These are phyloP conservation scores for Jaenimonas drosophilae DNA, from an alignment of 208 protist genomes.

Conservation along the genomic window DNA sequence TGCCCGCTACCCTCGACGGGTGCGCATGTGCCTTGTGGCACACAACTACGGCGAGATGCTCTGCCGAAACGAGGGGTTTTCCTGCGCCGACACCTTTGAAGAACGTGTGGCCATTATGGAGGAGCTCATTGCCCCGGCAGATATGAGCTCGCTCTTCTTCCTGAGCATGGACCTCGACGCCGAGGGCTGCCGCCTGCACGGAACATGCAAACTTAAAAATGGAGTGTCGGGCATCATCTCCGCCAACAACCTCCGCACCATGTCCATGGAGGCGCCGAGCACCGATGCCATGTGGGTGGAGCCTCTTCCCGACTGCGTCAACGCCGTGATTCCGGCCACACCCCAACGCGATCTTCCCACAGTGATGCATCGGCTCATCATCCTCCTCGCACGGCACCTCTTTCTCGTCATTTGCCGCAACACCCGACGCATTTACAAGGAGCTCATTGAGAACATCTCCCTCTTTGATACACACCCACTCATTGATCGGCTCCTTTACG, in stretches of 20 bases:
- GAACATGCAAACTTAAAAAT: slow-evolving; percentile 40
- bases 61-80: no score
- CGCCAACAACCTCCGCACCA: slow-evolving; percentile 28
- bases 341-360: slow-evolving; percentile 31
- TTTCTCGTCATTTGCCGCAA: slow-evolving; percentile 68
- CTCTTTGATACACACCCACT: slow-evolving; percentile 69
- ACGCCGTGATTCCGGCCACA: slow-evolving; percentile 35
- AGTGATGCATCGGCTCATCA: slow-evolving; percentile 75
- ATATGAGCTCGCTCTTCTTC: slow-evolving; percentile 12
- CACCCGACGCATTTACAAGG: slow-evolving; percentile 19
- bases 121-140: neutral
- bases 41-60: neutral
- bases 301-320: slow-evolving; percentile 63
- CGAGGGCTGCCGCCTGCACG: slow-evolving; percentile 63
- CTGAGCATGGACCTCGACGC: slow-evolving; percentile 49
- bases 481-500: slow-evolving; percentile 38
- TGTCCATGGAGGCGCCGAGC: slow-evolving; percentile 27
- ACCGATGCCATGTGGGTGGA: slow-evolving; percentile 57
- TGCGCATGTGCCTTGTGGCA: slow-evolving; percentile 30
- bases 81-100: no score
- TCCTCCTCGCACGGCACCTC: slow-evolving; percentile 74
- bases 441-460: slow-evolving; percentile 53
- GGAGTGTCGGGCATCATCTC: slow-evolving; percentile 45
- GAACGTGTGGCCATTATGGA: no score
- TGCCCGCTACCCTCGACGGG: slow-evolving; percentile 35